These are phyloP conservation scores for Yarrowia osloensis DNA, from an alignment of 805 yeast genomes.

Conservation along the genomic window DNA sequence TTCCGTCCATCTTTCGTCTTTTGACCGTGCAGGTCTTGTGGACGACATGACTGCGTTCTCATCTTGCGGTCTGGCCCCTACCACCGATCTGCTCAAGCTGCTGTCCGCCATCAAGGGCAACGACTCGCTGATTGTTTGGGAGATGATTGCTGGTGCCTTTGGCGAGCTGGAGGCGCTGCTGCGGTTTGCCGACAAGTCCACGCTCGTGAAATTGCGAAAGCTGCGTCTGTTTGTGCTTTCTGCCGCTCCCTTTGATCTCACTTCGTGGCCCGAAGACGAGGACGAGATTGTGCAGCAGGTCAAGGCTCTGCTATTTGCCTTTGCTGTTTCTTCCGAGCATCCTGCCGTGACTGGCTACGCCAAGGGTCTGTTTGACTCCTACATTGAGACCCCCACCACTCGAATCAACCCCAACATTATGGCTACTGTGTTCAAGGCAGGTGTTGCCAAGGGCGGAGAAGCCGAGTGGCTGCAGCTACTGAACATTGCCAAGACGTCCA, in stretches of 20 bases:
- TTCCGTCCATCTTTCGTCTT: conserved; percentile 56
- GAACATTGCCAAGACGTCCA: conserved; percentile 61
- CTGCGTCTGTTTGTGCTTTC: conserved; percentile 44
- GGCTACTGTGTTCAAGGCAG: conserved; percentile 63
- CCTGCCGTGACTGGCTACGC: conserved; percentile 43
- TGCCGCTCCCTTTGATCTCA: conserved; percentile 50
- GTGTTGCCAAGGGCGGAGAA: conserved; percentile 63
- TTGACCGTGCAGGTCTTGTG: conserved; percentile 63
- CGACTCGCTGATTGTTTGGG: conserved; percentile 56
- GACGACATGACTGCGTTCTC: conserved; percentile 61
- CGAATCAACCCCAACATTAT: conserved; percentile 72
- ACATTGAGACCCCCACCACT: conserved; percentile 57
- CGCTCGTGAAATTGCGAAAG: conserved; percentile 52
- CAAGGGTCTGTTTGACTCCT: conserved; percentile 52
- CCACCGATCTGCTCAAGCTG: conserved; percentile 53
- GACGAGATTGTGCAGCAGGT: conserved; percentile 67
- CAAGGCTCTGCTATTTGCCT: conserved; percentile 52
- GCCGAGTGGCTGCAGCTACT: conserved; percentile 63
- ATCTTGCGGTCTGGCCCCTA: conserved; percentile 52
- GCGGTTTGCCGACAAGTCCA: conserved; percentile 49
- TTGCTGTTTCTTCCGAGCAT: conserved; percentile 42
- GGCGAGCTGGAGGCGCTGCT: conserved; percentile 49
- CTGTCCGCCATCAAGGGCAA: conserved; percentile 54
- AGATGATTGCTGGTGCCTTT: conserved; percentile 49
- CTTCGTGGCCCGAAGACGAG: conserved; percentile 57